Evolutionary conservation across 805 yeast genomes (phyloP).

Genomic region (Phaffomyces opuntiae): DNA sequence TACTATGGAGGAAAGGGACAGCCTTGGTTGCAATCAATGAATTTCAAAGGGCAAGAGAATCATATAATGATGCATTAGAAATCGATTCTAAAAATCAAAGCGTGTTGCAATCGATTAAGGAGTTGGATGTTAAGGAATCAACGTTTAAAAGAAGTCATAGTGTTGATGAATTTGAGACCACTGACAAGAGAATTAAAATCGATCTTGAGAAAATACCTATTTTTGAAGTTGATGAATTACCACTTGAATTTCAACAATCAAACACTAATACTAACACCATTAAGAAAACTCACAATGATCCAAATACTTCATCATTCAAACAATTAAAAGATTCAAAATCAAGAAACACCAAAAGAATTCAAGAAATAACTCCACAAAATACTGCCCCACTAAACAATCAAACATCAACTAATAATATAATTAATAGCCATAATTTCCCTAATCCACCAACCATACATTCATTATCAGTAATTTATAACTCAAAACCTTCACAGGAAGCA

Average conservation of each 20-base stretch:
- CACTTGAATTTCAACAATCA: constrained; percentile 25
- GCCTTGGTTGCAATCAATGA: constrained; percentile 29
- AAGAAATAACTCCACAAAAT: neutral
- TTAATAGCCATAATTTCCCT: no score
- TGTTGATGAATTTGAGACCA: constrained; percentile 31
- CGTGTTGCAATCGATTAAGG: constrained; percentile 28
- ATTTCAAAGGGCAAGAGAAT: constrained; percentile 21
- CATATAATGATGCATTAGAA: constrained; percentile 31
- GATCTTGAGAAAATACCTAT: constrained; percentile 26
- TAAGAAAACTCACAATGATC: neutral
- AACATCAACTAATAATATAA: no score
- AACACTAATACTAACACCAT: constrained; percentile 37
- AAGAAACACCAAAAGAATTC: neutral
- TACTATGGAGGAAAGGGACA: constrained; percentile 44
- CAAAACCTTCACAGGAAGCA: constrained; percentile 23
- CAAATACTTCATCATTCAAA: neutral
- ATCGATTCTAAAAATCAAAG: constrained; percentile 35
- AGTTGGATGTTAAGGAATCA: constrained; percentile 22
- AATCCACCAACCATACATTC: constrained; percentile 24
- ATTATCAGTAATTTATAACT: constrained; percentile 37
- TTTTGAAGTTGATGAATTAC: constrained; percentile 37
- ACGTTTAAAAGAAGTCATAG: constrained; percentile 40
- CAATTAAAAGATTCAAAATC: no score
- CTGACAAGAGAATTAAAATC: constrained; percentile 24
- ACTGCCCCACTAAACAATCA: no score